Base-by-base conservation (phyloP, 2,329 filamentous ascomycete genomes). In the Fusarium veterinarium region DNA sequence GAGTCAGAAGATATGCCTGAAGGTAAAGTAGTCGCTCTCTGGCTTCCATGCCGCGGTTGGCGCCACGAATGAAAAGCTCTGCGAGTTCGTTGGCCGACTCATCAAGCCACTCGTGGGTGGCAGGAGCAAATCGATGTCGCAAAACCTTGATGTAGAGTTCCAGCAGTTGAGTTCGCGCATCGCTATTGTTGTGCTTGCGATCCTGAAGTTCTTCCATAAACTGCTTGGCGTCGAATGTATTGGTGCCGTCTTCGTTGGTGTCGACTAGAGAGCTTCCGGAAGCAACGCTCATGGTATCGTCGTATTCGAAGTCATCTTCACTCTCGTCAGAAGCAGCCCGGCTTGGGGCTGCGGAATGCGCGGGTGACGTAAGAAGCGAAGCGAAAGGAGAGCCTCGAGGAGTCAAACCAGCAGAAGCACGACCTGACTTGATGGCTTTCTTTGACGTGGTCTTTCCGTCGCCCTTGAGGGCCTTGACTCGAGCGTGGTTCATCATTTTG, bases 121-220 rank as follows among this genome's bases (percentile, higher is more conserved):
- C 75, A 17, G 75, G 65, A 3, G 72, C 72, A 69, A 82, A 83
- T 6, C 75, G 78, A 48, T 67, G 78, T 45, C 91, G 93, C 57
- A 95, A 81, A 25, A 93, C 85, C 59, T 77, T 79, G 64, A 82
- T 74, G 52, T 80, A 83, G 28, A 76, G 66, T 9, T 79, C 77
- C 13, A 83, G 62, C 16, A 80, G 75, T 28, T 81, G 77, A 76
- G 94, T 92, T 58, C 94, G 90, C 28, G 90, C 90, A 70, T 93
- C 89, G 30, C 87, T 89, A 73, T 91, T 94, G 81, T 91, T 94
- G 73, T 92, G 90, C 86, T 97, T 97, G 76, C 93, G 91, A 69
- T 89, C 86, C 60, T 92, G 86, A 33, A 97, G 88, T 74, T 93
- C 90, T 52, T 91, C 86, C 70, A 97, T 90, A 64, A 91, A 89